Evolutionary conservation across 768 basidiomycete genomes (phyloP).

Genomic region (Cystobasidium onofrii): DNA sequence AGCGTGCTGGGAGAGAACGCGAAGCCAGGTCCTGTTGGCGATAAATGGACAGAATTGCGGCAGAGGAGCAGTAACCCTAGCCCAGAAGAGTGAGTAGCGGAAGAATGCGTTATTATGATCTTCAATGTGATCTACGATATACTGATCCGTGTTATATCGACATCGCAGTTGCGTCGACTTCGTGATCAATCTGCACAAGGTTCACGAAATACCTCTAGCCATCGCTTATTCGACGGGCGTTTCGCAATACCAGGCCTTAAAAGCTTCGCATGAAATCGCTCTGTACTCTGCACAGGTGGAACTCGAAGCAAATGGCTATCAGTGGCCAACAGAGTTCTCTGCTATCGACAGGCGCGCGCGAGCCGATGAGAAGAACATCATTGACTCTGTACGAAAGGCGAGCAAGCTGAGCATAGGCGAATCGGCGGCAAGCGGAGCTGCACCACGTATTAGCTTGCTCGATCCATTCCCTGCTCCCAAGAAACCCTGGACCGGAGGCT

Average conservation of each 20-base stretch:
- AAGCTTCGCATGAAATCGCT: slow-evolving; percentile 72
- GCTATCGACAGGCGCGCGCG: slow-evolving; percentile 6
- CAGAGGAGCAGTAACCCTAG: slow-evolving; percentile 75
- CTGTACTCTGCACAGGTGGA: slow-evolving; percentile 68
- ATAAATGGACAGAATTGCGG: slow-evolving; percentile 63
- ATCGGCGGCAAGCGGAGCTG: background rate
- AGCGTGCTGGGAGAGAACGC: slow-evolving; percentile 49
- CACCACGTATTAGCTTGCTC: slow-evolving; percentile 1
- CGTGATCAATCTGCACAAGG: slow-evolving; percentile 64
- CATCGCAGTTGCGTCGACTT: slow-evolving; percentile 75
- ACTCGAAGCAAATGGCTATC: slow-evolving; percentile 61
- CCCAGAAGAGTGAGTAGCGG: slow-evolving; percentile 71
- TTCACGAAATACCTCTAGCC: slow-evolving; percentile 59
- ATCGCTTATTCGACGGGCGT: slow-evolving; percentile 72
- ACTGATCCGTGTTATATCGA: background rate
- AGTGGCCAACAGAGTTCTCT: slow-evolving; percentile 25
- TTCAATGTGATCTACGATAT: background rate
- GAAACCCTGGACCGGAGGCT: slow-evolving; percentile 10
- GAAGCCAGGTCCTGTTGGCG: slow-evolving; percentile 55
- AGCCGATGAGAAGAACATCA: slow-evolving; percentile 4
- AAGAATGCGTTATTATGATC: background rate
- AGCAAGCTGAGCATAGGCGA: background rate
- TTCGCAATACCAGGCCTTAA: slow-evolving; percentile 76
- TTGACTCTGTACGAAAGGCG: background rate
- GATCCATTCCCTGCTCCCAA: background rate